Evolutionary conservation across 495 filamentous ascomycete species (phyloP).

Genomic region (Penicillium ucsense): DNA sequence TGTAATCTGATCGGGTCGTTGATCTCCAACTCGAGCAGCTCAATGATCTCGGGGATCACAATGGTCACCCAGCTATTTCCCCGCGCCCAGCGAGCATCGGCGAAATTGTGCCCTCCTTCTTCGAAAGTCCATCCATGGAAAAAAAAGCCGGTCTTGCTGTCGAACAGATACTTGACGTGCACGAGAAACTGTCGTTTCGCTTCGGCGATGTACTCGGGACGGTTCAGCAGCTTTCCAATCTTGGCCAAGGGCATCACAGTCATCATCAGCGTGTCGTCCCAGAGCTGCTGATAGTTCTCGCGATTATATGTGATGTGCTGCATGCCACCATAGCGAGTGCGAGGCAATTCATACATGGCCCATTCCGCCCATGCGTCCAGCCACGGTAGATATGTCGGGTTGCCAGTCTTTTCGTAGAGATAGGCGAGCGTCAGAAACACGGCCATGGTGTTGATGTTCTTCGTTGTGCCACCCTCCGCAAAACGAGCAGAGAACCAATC

Average conservation of each 20-base stretch:
- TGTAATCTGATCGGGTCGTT: constrained; percentile 51
- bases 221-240: constrained; percentile 55
- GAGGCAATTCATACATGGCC: constrained; percentile 61
- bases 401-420: constrained; percentile 57
- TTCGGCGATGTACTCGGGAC: constrained; percentile 59
- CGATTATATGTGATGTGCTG: constrained; percentile 55
- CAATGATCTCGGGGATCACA: constrained; percentile 62
- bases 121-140: constrained; percentile 69
- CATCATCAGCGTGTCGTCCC: constrained; percentile 81
- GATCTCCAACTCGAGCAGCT: constrained; percentile 47
- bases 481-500: constrained; percentile 60
- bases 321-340: constrained; percentile 63
- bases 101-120: constrained; percentile 60
- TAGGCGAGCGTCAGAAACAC: constrained; percentile 61
- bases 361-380: constrained; percentile 68
- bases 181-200: constrained; percentile 64
- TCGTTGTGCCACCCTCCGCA: constrained; percentile 57
- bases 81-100: constrained; percentile 57
- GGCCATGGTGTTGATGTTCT: constrained; percentile 77
- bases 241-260: constrained; percentile 67
- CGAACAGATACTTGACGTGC: constrained; percentile 64
- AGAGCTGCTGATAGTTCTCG: constrained; percentile 57
- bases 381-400: constrained; percentile 54
- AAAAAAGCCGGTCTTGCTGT: constrained; percentile 55
- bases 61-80: constrained; percentile 65